Percentiles rank a stretch among this genome's conserved stretches.
These are phyloP conservation scores for Crithidia mellificae DNA, from an alignment of 208 protist species.

Conservation along the genomic window DNA sequence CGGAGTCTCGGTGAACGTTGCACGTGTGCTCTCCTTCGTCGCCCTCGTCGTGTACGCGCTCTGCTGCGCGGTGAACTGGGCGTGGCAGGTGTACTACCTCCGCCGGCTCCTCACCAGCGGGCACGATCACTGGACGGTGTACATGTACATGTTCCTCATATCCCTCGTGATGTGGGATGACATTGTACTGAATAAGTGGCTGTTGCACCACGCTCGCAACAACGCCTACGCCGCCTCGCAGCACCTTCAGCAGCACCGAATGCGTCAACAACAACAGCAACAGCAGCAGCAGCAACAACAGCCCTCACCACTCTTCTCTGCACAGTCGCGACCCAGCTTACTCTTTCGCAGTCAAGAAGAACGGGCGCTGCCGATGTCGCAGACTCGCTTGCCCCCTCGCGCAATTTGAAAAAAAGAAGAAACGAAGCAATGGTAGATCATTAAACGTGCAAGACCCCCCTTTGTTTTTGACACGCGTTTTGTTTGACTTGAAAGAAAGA, in stretches of 20 bases:
- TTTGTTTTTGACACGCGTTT: no score
- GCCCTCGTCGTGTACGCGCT: constrained; percentile 84
- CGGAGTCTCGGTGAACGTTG: constrained; percentile 53
- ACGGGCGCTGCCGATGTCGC: constrained; percentile 1
- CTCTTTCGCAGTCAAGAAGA: constrained; percentile 12
- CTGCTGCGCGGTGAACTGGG: constrained; percentile 89
- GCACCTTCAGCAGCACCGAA: constrained; percentile 35
- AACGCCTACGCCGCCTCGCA: constrained; percentile 66
- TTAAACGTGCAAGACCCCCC: no score
- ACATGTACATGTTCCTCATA: constrained; percentile 82
- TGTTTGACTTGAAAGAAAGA: no score
- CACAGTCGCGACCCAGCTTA: not conserved
- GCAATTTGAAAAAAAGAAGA: constrained; percentile 7
- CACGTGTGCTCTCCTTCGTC: constrained; percentile 72
- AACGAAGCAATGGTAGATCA: no score
- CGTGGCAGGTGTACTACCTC: constrained; percentile 90
- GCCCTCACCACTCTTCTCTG: constrained; percentile 5
- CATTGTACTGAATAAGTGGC: constrained; percentile 71
- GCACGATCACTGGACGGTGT: constrained; percentile 81
- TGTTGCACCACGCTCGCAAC: constrained; percentile 74
- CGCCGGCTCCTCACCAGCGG: constrained; percentile 59
- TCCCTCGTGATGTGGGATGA: constrained; percentile 89
- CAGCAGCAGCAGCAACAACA: constrained; percentile 14
- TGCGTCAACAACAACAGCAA: constrained; percentile 23
- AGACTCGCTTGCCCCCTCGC: constrained; percentile 1